Base-by-base conservation (phyloP, 768 basidiomycete species). In the Mycena vitilis region DNA sequence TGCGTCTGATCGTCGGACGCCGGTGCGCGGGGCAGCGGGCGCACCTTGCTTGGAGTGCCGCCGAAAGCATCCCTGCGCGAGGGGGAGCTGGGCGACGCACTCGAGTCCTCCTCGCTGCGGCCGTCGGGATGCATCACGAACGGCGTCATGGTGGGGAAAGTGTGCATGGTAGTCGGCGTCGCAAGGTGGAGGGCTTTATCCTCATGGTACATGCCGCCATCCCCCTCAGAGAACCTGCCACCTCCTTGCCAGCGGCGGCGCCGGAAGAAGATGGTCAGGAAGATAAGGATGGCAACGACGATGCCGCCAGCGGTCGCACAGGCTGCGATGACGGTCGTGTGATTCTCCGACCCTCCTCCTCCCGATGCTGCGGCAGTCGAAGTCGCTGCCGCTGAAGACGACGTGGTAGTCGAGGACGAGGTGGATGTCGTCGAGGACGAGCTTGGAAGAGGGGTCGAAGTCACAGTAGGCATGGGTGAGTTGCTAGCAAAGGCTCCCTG, bases 401-500 rank as follows among this genome's bases (percentile, higher is more conserved):
- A 45, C 13, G 69, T 20, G 5, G 59, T 18, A 0, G 53, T 15
- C 10, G 42, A n/a, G 5, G 57, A 0, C 10, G 66, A 20, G 11
- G 56, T 16, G 2, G 66, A 22, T 5, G 56, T 36, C 18, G 44
- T 36, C 15, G 59, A 44, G 30, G 23, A 5, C 1, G 30, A 34
- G 16, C 54, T 52, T 22, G 38, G 23, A 44, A 60, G 37, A 25
- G 45, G 58, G 44, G 58, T n/a, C 20, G 66, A 37, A 63, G 38
- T 60, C 10, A 48, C 20, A 15, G 67, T 65, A 12, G 57, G 59
- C 54, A 68, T 68, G 30, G 66, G 76, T 25, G 75, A 54, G 30
- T 63, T 53, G 9, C 81, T 79, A 7, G 81, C 82, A 61, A 75
- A 73, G 51, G 82, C 82, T 15, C 77, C 79, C 55, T 75, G 60